Percentiles rank a stretch among this genome's conserved stretches.
Evolutionary conservation across 768 basidiomycete species (phyloP).

Genomic region (Hypholoma sublateritium): DNA sequence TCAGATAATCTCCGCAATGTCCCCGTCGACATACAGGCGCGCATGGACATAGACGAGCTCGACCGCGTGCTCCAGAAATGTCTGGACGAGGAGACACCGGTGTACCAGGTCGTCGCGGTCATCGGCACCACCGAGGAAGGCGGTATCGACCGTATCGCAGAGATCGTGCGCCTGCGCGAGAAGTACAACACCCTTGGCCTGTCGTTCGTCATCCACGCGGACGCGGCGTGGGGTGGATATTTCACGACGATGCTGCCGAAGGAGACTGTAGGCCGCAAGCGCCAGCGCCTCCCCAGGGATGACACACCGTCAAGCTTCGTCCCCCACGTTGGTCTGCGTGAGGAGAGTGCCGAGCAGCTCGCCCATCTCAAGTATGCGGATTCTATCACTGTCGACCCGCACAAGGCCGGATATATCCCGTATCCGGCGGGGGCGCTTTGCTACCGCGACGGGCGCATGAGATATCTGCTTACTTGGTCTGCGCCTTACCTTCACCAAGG

Average conservation of each 20-base stretch:
- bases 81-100: constrained; percentile 22
- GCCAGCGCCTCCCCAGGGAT: not conserved
- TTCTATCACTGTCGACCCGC: constrained; percentile 39
- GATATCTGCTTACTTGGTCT: constrained; percentile 33
- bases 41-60: constrained; percentile 31
- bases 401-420: constrained; percentile 43
- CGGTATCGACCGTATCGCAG: constrained; percentile 38
- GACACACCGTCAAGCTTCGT: constrained; percentile 1
- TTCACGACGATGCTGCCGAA: constrained; percentile 24
- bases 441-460: constrained; percentile 37
- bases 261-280: not conserved
- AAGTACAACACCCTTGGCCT: constrained; percentile 15
- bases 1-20: constrained; percentile 34
- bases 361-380: constrained; percentile 27
- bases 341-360: constrained; percentile 29
- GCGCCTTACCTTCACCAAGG: constrained; percentile 12
- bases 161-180: constrained; percentile 34
- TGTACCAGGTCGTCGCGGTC: constrained; percentile 43
- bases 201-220: constrained; percentile 15
- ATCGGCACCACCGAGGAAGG: constrained; percentile 47
- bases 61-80: constrained; percentile 24
- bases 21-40: constrained; percentile 34
- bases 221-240: constrained; percentile 50
- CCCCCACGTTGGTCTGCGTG: constrained; percentile 6
- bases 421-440: constrained; percentile 42